Evolutionary conservation across 306 rosid genomes (phyloP).

Genomic region (Abrus pulchellus): DNA sequence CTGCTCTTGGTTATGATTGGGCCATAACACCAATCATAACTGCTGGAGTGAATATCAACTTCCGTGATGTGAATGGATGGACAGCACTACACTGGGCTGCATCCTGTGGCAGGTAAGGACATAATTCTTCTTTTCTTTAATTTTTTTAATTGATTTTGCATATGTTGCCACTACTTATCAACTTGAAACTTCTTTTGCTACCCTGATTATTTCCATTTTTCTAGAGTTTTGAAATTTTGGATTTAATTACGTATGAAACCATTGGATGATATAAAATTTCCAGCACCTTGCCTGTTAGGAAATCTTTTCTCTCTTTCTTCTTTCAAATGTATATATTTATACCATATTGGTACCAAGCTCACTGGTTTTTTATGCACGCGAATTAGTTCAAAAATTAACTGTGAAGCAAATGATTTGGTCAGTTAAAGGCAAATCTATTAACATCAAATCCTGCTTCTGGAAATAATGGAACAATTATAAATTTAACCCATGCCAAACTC

Average conservation of each 20-base stretch:
- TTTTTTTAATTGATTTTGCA: conserved; percentile 3
- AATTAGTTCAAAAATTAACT: neutral
- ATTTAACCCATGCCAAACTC: too few relatives aligned
- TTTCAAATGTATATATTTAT: neutral
- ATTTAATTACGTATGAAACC: conserved; percentile 40
- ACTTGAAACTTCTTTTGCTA: conserved; percentile 8
- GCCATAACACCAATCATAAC: conserved; percentile 74
- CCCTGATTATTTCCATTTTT: conserved; percentile 21
- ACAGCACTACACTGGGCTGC: conserved; percentile 98
- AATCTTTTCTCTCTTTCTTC: neutral
- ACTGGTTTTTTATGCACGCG: conserved; percentile 29
- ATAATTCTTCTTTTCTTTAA: too few relatives aligned
- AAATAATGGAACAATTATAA: too few relatives aligned
- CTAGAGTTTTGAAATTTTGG: conserved; percentile 22
- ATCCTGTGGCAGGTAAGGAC: conserved; percentile 78
- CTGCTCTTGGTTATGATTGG: conserved; percentile 94
- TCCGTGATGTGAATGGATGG: conserved; percentile 87
- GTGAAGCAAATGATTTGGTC: conserved; percentile 23
- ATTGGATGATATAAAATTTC: conserved; percentile 23
- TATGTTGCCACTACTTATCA: conserved; percentile 4
- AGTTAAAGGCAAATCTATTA: conserved; percentile 22
- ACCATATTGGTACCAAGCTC: conserved; percentile 34
- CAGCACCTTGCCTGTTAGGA: conserved; percentile 6
- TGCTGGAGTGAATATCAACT: conserved; percentile 87
- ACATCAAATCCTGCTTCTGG: neutral